These are phyloP conservation scores for Neofusicoccum sp. DNA, from an alignment of 2,329 filamentous ascomycete species.

Conservation along the genomic window DNA sequence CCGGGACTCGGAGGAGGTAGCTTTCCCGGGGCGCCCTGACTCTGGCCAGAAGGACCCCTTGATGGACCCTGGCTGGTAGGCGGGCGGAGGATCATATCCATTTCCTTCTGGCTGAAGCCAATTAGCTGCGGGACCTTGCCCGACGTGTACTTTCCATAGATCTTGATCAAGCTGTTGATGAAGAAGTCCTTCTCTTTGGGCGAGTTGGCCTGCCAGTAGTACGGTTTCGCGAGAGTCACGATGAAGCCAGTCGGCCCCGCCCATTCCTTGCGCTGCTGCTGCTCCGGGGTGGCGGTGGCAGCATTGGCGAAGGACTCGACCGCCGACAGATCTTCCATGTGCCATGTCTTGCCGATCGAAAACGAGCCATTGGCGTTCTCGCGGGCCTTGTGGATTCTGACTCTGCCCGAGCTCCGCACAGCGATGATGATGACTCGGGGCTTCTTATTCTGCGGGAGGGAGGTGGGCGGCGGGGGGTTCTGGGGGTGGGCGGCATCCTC, in stretches of 20 bases:
- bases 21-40: neutral
- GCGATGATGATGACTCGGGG: conserved; percentile 88
- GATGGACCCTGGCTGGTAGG: neutral
- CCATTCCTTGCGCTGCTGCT: conserved; percentile 66
- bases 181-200: conserved; percentile 99
- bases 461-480: conserved; percentile 76
- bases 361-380: conserved; percentile 93
- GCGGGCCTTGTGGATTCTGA: conserved; percentile 94
- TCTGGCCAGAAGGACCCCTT: conserved; percentile 15
- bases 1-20: conserved; percentile 20
- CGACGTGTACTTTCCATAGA: conserved; percentile 93
- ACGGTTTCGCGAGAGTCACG: conserved; percentile 87
- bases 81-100: conserved; percentile 68
- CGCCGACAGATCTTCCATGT: conserved; percentile 80
- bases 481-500: conserved; percentile 85
- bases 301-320: conserved; percentile 78
- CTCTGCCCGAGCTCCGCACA: conserved; percentile 85
- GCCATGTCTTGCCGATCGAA: conserved; percentile 98
- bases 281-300: conserved; percentile 57
- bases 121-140: conserved; percentile 74
- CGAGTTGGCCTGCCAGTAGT: conserved; percentile 94
- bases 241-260: conserved; percentile 81
- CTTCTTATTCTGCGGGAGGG: conserved; percentile 75
- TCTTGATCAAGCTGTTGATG: conserved; percentile 92
- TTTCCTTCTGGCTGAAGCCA: conserved; percentile 79